phyloP scores from a whole-genome alignment of 768 basidiomycete species.

The Russula olivacea region DNA sequence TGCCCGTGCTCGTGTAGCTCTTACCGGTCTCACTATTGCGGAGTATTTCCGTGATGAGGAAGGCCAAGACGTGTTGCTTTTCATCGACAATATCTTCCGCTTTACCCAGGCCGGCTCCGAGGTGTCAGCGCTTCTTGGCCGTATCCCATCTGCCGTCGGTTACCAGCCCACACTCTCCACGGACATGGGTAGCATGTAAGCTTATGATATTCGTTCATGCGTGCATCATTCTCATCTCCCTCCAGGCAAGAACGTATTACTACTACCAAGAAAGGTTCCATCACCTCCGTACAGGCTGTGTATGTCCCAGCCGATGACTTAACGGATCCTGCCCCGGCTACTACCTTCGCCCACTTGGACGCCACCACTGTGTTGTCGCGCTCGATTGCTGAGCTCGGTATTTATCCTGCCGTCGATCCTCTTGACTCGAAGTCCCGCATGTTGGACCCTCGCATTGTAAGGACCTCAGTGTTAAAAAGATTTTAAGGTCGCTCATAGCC shows the following conservation, averaged over 20 bases:
- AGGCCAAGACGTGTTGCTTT: slow-evolving; percentile 99
- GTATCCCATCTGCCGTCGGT: slow-evolving; percentile 99
- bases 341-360: slow-evolving; percentile 99
- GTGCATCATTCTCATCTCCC: slow-evolving; percentile 15
- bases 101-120: slow-evolving; percentile 99
- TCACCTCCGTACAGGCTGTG: slow-evolving; percentile 99
- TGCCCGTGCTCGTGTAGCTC: slow-evolving; percentile 99
- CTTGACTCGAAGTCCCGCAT: slow-evolving; percentile 99
- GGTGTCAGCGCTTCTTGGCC: slow-evolving; percentile 98
- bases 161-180: slow-evolving; percentile 99
- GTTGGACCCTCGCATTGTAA: slow-evolving; percentile 97
- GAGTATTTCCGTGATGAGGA: slow-evolving; percentile 99
- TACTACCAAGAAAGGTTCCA: slow-evolving; percentile 99
- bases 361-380: slow-evolving; percentile 99
- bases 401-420: slow-evolving; percentile 99
- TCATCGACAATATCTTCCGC: slow-evolving; percentile 99
- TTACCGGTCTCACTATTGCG: slow-evolving; percentile 98
- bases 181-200: slow-evolving; percentile 99
- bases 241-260: slow-evolving; percentile 98
- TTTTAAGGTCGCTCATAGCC: background rate
- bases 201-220: slow-evolving; percentile 22
- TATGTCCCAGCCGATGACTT: slow-evolving; percentile 99
- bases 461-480: slow-evolving; percentile 28
- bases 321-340: slow-evolving; percentile 99
- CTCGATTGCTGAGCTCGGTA: slow-evolving; percentile 97